Base-by-base conservation (phyloP, 352 stramenopile genomes). In the Phytophthora pistaciae region DNA sequence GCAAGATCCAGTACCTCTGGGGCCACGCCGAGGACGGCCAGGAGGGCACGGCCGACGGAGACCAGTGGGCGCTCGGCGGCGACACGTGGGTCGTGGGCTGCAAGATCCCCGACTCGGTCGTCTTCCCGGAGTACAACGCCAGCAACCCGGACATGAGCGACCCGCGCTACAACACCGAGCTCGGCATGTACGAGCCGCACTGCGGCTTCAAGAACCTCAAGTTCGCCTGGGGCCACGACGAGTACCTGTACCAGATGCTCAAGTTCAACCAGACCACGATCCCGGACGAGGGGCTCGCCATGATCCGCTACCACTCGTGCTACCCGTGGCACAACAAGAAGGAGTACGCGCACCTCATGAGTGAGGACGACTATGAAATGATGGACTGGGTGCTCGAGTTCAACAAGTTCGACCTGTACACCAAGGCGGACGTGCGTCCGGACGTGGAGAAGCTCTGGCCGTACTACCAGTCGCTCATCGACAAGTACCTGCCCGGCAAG, bases 181-280 rank as follows among this genome's bases (percentile, higher is more conserved):
- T 75, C 38, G 94, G 95, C 55, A 97, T 98, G 56, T 98, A 98
- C 69, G 71, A 93, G 73, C 82, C 85, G 10, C 68, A 96, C 67
- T 98, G 95, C 64, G 95, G 95, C 33, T 72, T 98, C 38, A 83
- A 92, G 61, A 94, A 97, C 67, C 77, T 98, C 56, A 88, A 87
- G 61, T 98, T 97, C 70, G 91, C 92, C 2, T 98, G 92, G 84
- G 94, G 94, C 56, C 94, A 98, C 68, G 94, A 95, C 74, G 95
- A 98, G 80, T 98, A 98, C 75, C 84, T 98, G 77, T 98, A 97
- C 76, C 84, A 94, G 66, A 98, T 98, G 92, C 86, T 98, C 54
- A 85, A 93, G 63, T 92, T 92, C 62, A 98, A 98, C 79, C 70
- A 94, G 58, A 87, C 74, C 7, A 88, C 83, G 3, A 94, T 98